Conservation (phyloP, 2,329 filamentous ascomycete species). For the Cladophialophora immunda region DNA sequence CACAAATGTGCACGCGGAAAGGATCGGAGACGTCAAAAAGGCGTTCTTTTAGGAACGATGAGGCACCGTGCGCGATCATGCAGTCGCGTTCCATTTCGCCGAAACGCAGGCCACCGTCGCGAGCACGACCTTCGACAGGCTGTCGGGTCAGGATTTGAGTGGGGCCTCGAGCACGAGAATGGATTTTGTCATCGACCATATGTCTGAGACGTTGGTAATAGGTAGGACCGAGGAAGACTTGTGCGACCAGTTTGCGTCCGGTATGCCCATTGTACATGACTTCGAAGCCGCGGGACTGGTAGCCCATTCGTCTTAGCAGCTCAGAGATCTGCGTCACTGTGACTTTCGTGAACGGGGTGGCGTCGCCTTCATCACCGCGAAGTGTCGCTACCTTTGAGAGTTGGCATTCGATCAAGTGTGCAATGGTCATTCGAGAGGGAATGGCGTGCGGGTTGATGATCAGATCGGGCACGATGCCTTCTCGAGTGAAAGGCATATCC, state of each 20-base stretch:
- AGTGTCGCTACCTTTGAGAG: constrained; percentile 94
- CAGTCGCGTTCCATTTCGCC: constrained; percentile 99
- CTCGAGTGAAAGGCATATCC: constrained; percentile 96
- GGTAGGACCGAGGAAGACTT: constrained; percentile 96
- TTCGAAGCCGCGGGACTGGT: constrained; percentile 96
- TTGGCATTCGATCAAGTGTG: constrained; percentile 98
- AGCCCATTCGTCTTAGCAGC: constrained; percentile 86
- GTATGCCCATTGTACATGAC: constrained; percentile 99
- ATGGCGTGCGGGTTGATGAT: constrained; percentile 99
- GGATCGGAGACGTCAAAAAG: constrained; percentile 97
- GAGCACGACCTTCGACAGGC: constrained; percentile 95
- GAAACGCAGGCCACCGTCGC: constrained; percentile 98
- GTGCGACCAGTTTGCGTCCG: constrained; percentile 88
- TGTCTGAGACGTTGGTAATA: constrained; percentile 99
- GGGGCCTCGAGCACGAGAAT: constrained; percentile 95
- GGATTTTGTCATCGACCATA: constrained; percentile 99
- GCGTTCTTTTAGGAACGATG: constrained; percentile 95
- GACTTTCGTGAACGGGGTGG: constrained; percentile 96
- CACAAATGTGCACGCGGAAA: constrained; percentile 97
- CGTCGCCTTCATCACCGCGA: constrained; percentile 94
- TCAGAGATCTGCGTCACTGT: constrained; percentile 93
- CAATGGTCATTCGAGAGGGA: constrained; percentile 99
- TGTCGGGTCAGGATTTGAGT: constrained; percentile 97
- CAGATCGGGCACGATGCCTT: constrained; percentile 91
- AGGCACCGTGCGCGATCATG: constrained; percentile 99